Percentiles rank a stretch among this genome's conserved stretches.
Evolutionary conservation across 2,329 filamentous ascomycete genomes (phyloP).

Genomic region (Fusarium sulawesiense): DNA sequence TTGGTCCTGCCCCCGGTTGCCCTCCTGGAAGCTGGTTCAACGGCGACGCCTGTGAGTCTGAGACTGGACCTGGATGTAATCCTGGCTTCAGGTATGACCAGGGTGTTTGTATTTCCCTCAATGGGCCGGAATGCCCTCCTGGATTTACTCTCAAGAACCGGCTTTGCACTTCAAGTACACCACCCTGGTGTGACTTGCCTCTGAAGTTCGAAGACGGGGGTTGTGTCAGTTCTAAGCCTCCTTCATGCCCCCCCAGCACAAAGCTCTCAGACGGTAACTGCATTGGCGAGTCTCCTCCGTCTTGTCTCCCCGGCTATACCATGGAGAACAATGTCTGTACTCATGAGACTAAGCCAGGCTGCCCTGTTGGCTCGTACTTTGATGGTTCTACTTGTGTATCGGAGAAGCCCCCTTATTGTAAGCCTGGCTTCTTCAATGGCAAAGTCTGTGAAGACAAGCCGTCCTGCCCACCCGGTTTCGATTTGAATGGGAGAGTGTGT

Average conservation of each 20-base stretch:
- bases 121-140: not conserved
- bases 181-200: not conserved
- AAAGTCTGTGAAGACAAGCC: slow-evolving; percentile 27
- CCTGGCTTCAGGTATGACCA: slow-evolving; percentile 7
- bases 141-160: slow-evolving; percentile 20
- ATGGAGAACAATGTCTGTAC: slow-evolving; percentile 10
- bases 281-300: not conserved
- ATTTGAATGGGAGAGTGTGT: slow-evolving; percentile 2
- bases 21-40: slow-evolving; percentile 12
- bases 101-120: slow-evolving; percentile 1
- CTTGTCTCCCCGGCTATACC: not conserved
- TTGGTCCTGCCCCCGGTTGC: not conserved
- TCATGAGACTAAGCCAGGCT: not conserved
- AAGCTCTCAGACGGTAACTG: slow-evolving; percentile 10
- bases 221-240: slow-evolving; percentile 10
- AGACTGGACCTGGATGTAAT: not conserved
- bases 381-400: slow-evolving; percentile 15
- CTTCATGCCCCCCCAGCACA: not conserved
- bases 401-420: slow-evolving; percentile 3
- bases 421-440: slow-evolving; percentile 20
- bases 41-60: slow-evolving; percentile 23
- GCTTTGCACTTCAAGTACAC: slow-evolving; percentile 15
- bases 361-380: not conserved
- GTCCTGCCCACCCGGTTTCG: slow-evolving; percentile 5
- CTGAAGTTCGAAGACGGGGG: slow-evolving; percentile 9